These are phyloP conservation scores for Prunus yedoensis DNA, from an alignment of 331 rosid species.

Conservation along the genomic window DNA sequence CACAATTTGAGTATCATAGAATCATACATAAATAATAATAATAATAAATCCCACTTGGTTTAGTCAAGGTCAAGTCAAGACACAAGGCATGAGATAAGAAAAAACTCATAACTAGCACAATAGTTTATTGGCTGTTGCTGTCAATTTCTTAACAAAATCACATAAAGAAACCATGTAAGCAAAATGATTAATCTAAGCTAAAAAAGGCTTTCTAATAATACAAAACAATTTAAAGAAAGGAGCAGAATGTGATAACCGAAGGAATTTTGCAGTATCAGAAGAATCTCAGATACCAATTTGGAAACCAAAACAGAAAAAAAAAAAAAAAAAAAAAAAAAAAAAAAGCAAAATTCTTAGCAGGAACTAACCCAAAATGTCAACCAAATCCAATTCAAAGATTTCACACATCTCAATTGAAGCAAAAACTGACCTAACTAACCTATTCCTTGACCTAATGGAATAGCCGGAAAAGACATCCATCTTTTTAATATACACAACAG, in stretches of 20 bases:
- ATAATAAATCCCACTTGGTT: background rate
- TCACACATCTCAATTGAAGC: no score
- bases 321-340: no score
- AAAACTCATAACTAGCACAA: background rate
- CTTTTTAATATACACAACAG: background rate
- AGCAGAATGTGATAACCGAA: background rate
- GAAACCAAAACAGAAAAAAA: background rate
- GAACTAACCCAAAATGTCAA: conserved; percentile 20
- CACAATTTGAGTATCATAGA: no score
- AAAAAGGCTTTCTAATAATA: background rate
- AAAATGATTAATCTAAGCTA: background rate
- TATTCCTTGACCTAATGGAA: no score
- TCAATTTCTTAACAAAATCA: background rate
- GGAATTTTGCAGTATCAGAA: background rate
- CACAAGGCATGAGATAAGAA: background rate
- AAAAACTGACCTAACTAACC: no score
- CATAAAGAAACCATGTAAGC: background rate
- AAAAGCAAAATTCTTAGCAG: conserved; percentile 45
- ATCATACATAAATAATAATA: background rate
- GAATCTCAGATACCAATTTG: background rate
- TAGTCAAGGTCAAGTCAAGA: background rate
- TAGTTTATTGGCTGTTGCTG: background rate
- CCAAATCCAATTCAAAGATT: no score
- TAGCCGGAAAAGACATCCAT: background rate
- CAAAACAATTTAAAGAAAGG: background rate